Evolutionary conservation across 805 yeast genomes (phyloP).

Genomic region (Lipomyces lipofer): DNA sequence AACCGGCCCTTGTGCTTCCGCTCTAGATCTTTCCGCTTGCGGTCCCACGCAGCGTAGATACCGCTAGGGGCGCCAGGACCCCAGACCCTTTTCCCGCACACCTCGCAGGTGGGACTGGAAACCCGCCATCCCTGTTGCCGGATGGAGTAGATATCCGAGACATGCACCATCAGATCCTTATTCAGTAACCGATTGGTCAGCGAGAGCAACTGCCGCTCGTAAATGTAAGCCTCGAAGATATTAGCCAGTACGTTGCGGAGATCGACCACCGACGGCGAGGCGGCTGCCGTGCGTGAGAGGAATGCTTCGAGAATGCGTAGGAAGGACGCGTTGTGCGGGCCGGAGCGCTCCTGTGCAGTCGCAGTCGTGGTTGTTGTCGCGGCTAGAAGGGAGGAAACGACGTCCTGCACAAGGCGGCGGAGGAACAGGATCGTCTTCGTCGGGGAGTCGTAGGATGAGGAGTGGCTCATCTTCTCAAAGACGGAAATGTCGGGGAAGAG

Average conservation of each 20-base stretch:
- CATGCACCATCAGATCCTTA: conserved; percentile 31
- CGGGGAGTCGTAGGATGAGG: conserved; percentile 27
- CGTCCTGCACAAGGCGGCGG: conserved; percentile 31
- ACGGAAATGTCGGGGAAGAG: conserved; percentile 28
- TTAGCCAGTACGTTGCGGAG: conserved; percentile 29
- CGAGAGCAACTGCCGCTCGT: conserved; percentile 31
- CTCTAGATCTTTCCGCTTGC: conserved; percentile 16
- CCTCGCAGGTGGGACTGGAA: conserved; percentile 26
- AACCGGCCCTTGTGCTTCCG: conserved; percentile 7
- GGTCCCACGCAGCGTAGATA: conserved; percentile 27
- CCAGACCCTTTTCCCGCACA: conserved; percentile 32
- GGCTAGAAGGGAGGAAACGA: conserved; percentile 30
- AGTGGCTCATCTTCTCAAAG: conserved; percentile 25
- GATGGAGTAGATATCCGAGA: conserved; percentile 18
- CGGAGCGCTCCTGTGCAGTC: not conserved
- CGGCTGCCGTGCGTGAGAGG: conserved; percentile 28
- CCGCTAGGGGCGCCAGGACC: conserved; percentile 27
- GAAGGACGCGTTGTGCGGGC: conserved; percentile 12
- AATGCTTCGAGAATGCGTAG: conserved; percentile 28
- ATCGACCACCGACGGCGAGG: conserved; percentile 30
- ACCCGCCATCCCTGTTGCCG: conserved; percentile 31
- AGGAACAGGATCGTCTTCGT: conserved; percentile 29
- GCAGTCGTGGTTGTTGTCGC: conserved; percentile 22
- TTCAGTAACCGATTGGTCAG: conserved; percentile 26
- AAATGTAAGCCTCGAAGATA: conserved; percentile 32